Evolutionary conservation across 2,329 filamentous ascomycete species (phyloP).

Genomic region (Sarocladium oryzae): DNA sequence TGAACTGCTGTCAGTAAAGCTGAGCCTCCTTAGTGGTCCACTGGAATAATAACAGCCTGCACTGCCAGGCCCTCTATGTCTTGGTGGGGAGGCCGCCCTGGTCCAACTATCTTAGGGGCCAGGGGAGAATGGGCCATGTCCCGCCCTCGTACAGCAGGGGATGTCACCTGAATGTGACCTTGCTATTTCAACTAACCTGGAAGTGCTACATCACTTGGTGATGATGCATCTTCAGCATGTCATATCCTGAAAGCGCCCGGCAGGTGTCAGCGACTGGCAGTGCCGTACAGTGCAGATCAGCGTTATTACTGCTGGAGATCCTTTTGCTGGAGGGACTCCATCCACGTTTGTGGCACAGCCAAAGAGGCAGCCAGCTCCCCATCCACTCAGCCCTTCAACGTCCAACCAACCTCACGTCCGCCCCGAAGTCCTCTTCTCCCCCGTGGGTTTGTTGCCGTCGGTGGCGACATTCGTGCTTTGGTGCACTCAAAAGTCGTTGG

Average conservation of each 20-base stretch:
- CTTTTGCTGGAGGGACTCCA: no score
- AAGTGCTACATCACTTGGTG: background rate
- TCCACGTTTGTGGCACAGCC: background rate
- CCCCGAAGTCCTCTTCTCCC: background rate
- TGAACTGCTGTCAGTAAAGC: background rate
- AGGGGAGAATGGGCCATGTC: no score
- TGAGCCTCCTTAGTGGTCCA: background rate
- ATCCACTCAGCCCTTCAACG: background rate
- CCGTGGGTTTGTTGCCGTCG: background rate
- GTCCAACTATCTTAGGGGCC: background rate
- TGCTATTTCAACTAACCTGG: background rate
- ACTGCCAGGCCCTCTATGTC: background rate
- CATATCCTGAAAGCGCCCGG: background rate
- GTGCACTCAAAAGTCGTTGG: slow-evolving; percentile 5
- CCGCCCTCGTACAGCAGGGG: no score
- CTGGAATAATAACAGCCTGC: background rate
- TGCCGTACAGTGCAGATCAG: no score
- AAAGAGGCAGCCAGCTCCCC: background rate
- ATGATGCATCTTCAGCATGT: no score
- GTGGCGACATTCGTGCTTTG: background rate
- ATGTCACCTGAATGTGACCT: background rate
- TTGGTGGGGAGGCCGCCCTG: background rate
- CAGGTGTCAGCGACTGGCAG: background rate
- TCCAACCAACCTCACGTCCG: background rate
- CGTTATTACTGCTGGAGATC: no score